Evolutionary conservation across 2,329 filamentous ascomycete genomes (phyloP).

Genomic region (Exophiala spinifera): DNA sequence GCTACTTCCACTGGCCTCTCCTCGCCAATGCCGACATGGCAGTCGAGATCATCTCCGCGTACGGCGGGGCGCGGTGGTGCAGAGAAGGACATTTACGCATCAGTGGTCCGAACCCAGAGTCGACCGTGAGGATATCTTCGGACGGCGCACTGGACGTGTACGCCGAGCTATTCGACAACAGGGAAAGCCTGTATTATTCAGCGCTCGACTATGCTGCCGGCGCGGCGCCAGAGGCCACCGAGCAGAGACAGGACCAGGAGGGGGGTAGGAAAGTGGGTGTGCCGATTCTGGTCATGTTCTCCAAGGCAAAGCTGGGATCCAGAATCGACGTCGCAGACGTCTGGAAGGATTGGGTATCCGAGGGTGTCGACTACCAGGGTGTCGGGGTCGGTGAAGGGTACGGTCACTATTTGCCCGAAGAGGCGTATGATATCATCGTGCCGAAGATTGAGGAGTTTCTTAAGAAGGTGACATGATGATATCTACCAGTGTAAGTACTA

Average conservation of each 20-base stretch:
- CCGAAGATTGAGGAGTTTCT: conserved; percentile 21
- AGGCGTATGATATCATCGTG: conserved; percentile 38
- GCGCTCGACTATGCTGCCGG: conserved; percentile 50
- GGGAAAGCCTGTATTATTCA: conserved; percentile 42
- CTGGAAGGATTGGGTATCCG: conserved; percentile 47
- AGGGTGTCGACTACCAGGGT: conserved; percentile 20
- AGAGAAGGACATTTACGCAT: conserved; percentile 35
- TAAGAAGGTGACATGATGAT: conserved; percentile 15
- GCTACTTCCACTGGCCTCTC: conserved; percentile 53
- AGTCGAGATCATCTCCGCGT: conserved; percentile 42
- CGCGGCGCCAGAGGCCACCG: conserved; percentile 41
- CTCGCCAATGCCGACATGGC: conserved; percentile 47
- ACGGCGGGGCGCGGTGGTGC: conserved; percentile 43
- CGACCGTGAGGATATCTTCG: conserved; percentile 26
- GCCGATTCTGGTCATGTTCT: conserved; percentile 46
- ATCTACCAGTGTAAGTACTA: no score
- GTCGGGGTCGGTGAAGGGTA: conserved; percentile 28
- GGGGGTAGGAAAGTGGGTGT: conserved; percentile 43
- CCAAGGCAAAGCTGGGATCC: conserved; percentile 42
- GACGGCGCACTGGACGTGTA: conserved; percentile 45
- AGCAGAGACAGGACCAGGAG: conserved; percentile 47
- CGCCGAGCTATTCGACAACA: conserved; percentile 40
- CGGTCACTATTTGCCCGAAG: conserved; percentile 50
- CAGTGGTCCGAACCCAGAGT: conserved; percentile 29
- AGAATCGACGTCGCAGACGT: conserved; percentile 33